Percentiles rank a stretch among this genome's conserved stretches.
These are phyloP conservation scores for Polygonum maritimum DNA, from an alignment of 148 eudicot genomes.

Conservation along the genomic window DNA sequence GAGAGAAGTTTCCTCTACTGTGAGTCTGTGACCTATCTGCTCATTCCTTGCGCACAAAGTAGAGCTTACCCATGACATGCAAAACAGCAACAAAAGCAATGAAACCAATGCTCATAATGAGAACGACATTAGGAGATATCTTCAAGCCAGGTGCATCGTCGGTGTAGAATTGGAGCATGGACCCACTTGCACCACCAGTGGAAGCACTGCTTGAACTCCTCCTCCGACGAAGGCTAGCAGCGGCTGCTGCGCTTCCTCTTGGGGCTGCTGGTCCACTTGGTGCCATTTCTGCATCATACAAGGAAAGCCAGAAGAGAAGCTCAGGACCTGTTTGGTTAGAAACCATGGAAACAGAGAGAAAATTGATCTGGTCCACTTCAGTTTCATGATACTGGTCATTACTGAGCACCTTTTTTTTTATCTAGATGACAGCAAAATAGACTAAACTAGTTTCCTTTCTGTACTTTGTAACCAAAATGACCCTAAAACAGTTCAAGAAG, in stretches of 20 bases:
- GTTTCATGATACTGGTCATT: too few relatives aligned
- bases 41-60: constrained; percentile 2
- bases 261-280: constrained; percentile 15
- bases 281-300: constrained; percentile 10
- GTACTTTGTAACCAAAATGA: too few relatives aligned
- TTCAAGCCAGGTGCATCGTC: constrained; percentile 22
- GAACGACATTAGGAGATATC: constrained; percentile 18
- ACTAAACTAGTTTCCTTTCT: too few relatives aligned
- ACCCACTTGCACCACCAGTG: constrained; percentile 12
- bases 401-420: too few relatives aligned
- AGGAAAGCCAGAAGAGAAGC: not conserved
- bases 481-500: too few relatives aligned
- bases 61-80: constrained; percentile 19
- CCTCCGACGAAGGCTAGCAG: constrained; percentile 17
- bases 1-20: not conserved
- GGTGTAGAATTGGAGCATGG: constrained; percentile 24
- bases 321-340: not conserved
- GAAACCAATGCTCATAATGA: constrained; percentile 23
- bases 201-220: constrained; percentile 11
- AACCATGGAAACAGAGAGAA: not conserved
- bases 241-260: constrained; percentile 22
- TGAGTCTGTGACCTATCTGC: not conserved
- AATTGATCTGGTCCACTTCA: not conserved
- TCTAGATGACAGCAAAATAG: too few relatives aligned
- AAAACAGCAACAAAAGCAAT: constrained; percentile 21